phyloP scores from a whole-genome alignment of 2,329 filamentous ascomycete genomes.

The Biscogniauxia sp. region DNA sequence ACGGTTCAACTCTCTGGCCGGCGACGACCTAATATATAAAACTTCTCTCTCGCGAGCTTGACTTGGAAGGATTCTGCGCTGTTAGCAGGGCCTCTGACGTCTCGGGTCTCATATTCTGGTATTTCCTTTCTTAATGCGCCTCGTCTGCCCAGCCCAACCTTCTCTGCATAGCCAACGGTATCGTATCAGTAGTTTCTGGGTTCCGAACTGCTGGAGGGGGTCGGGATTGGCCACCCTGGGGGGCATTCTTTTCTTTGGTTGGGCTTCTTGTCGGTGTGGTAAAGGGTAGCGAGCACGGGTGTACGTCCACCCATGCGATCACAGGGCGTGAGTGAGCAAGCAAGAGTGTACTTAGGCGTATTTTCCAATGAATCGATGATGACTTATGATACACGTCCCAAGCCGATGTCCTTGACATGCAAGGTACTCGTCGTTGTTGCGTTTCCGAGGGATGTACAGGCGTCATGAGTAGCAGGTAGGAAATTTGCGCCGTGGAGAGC shows the following conservation, averaged over 20 bases:
- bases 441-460: not conserved
- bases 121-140: conserved; percentile 20
- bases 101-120: conserved; percentile 20
- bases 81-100: conserved; percentile 18
- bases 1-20: conserved; percentile 28
- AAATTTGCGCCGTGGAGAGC: not conserved
- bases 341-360: conserved; percentile 34
- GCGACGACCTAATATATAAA: conserved; percentile 35
- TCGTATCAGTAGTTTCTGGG: conserved; percentile 21
- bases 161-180: conserved; percentile 25
- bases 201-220: conserved; percentile 20
- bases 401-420: conserved; percentile 2
- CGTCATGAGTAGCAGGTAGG: not conserved
- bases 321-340: conserved; percentile 16
- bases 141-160: conserved; percentile 21
- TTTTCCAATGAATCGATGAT: conserved; percentile 32
- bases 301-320: conserved; percentile 19
- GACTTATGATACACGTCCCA: conserved; percentile 28
- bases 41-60: conserved; percentile 33
- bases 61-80: conserved; percentile 22
- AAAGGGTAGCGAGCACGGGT: conserved; percentile 20
- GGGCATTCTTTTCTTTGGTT: conserved; percentile 20
- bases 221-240: conserved; percentile 17
- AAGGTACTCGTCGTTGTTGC: not conserved
- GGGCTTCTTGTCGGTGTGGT: conserved; percentile 14